Percentiles rank a stretch among this genome's conserved stretches.
phyloP scores from a whole-genome alignment of 306 rosid species.

The Cercis canadensis region DNA sequence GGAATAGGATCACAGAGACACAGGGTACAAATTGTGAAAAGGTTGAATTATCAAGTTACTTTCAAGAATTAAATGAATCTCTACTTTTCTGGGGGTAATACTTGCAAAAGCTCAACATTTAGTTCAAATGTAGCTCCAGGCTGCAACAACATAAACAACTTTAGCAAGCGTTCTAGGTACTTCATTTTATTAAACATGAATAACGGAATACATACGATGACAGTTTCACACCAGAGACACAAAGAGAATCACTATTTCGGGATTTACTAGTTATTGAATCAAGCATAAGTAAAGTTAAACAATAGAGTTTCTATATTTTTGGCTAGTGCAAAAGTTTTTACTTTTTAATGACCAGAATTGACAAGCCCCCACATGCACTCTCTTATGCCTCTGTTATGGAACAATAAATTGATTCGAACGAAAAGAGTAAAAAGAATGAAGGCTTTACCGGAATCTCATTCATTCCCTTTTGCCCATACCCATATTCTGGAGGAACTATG shows the following conservation, averaged over 20 bases:
- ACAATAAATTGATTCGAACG: not conserved
- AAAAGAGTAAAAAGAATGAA: not conserved
- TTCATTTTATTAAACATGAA: constrained; percentile 1
- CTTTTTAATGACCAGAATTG: too few species aligned
- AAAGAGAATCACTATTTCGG: not conserved
- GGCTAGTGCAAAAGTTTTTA: too few species aligned
- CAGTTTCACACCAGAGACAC: too few species aligned
- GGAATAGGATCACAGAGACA: too few species aligned
- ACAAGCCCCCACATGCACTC: too few species aligned
- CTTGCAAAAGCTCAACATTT: constrained; percentile 82
- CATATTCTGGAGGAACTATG: constrained; percentile 85
- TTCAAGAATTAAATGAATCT: not conserved
- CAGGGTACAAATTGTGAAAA: constrained; percentile 9
- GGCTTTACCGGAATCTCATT: constrained; percentile 83
- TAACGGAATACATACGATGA: not conserved
- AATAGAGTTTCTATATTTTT: not conserved
- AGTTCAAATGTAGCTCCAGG: constrained; percentile 93
- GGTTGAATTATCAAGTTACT: constrained; percentile 6
- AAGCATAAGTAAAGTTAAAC: not conserved
- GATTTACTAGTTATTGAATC: not conserved
- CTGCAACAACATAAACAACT: constrained; percentile 59
- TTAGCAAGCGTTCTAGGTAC: constrained; percentile 26
- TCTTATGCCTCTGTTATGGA: not conserved
- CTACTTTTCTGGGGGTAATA: constrained; percentile 50
- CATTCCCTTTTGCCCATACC: constrained; percentile 84